Percentiles rank a stretch among this genome's conserved stretches.
Evolutionary conservation across 2,329 filamentous ascomycete genomes (phyloP).

Genomic region (Colletotrichum musicola): DNA sequence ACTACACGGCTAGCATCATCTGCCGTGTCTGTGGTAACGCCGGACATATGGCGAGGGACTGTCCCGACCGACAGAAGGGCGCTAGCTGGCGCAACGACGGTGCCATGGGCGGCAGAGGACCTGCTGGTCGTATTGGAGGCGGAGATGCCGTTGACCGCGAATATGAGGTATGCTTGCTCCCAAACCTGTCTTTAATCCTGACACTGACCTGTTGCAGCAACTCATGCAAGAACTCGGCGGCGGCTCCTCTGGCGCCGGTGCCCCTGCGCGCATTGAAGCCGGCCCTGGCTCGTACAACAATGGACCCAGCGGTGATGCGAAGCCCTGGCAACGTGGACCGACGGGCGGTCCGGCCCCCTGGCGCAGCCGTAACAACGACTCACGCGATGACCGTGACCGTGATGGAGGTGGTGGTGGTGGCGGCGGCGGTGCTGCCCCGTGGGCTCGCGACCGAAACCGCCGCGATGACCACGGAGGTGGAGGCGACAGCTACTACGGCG

Average conservation of each 20-base stretch:
- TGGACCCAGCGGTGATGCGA: conserved; percentile 68
- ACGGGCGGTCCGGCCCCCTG: conserved; percentile 89
- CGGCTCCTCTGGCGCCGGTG: conserved; percentile 70
- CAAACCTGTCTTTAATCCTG: neutral
- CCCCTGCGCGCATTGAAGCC: conserved; percentile 87
- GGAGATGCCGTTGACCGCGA: conserved; percentile 92
- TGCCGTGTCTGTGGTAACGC: conserved; percentile 98
- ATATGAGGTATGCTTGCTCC: conserved; percentile 80
- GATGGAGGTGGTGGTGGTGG: conserved; percentile 49
- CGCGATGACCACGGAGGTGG: conserved; percentile 58
- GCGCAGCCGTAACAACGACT: conserved; percentile 69
- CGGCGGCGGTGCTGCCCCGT: conserved; percentile 66
- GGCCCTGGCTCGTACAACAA: conserved; percentile 76
- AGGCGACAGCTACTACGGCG: conserved; percentile 59
- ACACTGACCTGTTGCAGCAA: conserved; percentile 71
- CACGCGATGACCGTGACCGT: conserved; percentile 55
- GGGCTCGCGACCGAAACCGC: conserved; percentile 69
- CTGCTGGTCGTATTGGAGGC: conserved; percentile 76
- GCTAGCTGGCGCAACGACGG: conserved; percentile 91
- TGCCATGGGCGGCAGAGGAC: conserved; percentile 53
- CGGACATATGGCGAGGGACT: conserved; percentile 98
- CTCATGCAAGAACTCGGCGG: conserved; percentile 98
- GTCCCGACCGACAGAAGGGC: conserved; percentile 92
- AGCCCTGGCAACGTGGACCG: conserved; percentile 90
- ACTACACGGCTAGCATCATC: conserved; percentile 99